Evolutionary conservation across 2,329 filamentous ascomycete species (phyloP), one percentile per base, ranked within the genome.

Genomic region (Stachybotrys chartarum): DNA sequence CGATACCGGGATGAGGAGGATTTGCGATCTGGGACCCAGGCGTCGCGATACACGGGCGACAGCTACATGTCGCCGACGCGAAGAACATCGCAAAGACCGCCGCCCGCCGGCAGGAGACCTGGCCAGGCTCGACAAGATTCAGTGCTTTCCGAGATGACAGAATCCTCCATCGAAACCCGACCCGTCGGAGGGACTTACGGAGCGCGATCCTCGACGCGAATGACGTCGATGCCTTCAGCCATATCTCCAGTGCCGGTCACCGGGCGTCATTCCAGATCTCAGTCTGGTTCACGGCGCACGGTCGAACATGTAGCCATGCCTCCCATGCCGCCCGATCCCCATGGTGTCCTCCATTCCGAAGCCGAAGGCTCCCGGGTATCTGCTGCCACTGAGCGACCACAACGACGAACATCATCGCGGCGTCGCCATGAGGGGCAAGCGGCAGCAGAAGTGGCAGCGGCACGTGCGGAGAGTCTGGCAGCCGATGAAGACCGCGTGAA

Each of bases 21-120:
- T 2, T 62, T 72, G 60, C 79, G 83, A 54, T 81, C 83, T 24
- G 80, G 88, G 6, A 82, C 81, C 42, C 79, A 79, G 35, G 77
- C 80, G n/a, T 82, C 84, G 24, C 78, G 78, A 61, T 90, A 83
- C 58, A 90, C 87, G 3, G 87, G 83, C 31, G 88, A 91, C 66
- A 86, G 86, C 30, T 76, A 80, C 57, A 73, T 75, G 3, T 78
- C 78, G 16, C 78, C 81, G 2, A 68, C 75, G 0, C 72, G 78
- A 51, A 72, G 61, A 45, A 57, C 63, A 32, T 62, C 64, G 16
- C 69, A 68, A 5, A 65, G 70, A n/a, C 63, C 66, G 8, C 62
- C 62, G 11, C 61, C 66, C 11, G 35, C 35, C 2, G 60, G 72
- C 59, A 70, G 68, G 5, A 61, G 62, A 14, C 69, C 68, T 10